Percentiles rank a stretch among this genome's conserved stretches.
Conservation (phyloP, 331 rosid species). For the Quercus tomentella region DNA sequence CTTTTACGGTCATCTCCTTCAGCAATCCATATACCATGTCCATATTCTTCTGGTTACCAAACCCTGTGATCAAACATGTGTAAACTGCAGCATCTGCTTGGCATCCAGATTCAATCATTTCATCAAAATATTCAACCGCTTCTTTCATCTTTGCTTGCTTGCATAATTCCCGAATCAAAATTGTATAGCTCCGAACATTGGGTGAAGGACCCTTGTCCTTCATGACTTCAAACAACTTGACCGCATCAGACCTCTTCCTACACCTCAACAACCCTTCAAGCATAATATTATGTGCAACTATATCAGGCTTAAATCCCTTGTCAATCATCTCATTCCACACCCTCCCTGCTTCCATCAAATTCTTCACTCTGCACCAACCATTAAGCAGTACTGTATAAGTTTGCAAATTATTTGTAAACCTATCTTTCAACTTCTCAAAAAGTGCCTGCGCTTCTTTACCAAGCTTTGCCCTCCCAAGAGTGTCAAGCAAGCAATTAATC, state of each 20-base stretch:
- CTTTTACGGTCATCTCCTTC: slow-evolving; percentile 59
- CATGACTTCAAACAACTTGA: slow-evolving; percentile 85
- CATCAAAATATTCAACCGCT: slow-evolving; percentile 54
- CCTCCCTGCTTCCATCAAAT: slow-evolving; percentile 78
- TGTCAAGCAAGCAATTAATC: slow-evolving; percentile 71
- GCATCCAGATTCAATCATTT: slow-evolving; percentile 58
- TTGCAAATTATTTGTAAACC: slow-evolving; percentile 53
- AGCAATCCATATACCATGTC: slow-evolving; percentile 49
- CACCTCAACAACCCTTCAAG: slow-evolving; percentile 68
- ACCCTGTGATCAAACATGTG: slow-evolving; percentile 73
- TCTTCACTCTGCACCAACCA: slow-evolving; percentile 72
- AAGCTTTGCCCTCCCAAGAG: slow-evolving; percentile 71
- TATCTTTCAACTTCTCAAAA: slow-evolving; percentile 57
- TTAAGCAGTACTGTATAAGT: slow-evolving; percentile 74
- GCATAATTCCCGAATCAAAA: slow-evolving; percentile 66
- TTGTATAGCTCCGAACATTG: slow-evolving; percentile 60
- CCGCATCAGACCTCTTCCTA: slow-evolving; percentile 73
- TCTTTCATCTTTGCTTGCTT: slow-evolving; percentile 65
- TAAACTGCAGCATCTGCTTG: slow-evolving; percentile 58
- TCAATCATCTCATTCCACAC: slow-evolving; percentile 93
- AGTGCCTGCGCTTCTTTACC: slow-evolving; percentile 72
- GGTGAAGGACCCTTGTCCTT: slow-evolving; percentile 79
- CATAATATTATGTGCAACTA: slow-evolving; percentile 76
- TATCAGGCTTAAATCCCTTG: slow-evolving; percentile 68
- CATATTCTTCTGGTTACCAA: slow-evolving; percentile 81